Evolutionary conservation across 768 basidiomycete species (phyloP).

Genomic region (Arthromyces matolae): DNA sequence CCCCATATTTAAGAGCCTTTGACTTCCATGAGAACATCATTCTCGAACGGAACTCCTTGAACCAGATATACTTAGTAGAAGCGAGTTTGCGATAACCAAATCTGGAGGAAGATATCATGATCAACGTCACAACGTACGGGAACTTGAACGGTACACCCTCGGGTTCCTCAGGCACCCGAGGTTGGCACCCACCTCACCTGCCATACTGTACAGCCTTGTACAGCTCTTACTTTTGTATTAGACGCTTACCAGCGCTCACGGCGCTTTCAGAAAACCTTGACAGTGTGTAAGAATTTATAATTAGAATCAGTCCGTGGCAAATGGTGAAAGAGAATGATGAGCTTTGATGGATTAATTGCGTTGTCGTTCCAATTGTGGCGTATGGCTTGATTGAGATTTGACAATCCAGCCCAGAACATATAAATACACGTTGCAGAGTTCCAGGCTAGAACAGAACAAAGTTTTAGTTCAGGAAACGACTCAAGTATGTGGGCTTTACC

Average conservation of each 20-base stretch:
- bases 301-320: no score
- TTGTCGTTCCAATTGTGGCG: slow-evolving; percentile 62
- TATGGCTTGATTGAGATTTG: slow-evolving; percentile 61
- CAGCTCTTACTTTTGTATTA: no score
- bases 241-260: no score
- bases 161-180: no score
- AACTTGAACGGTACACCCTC: no score
- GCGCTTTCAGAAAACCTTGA: no score
- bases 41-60: slow-evolving; percentile 1
- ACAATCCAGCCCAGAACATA: slow-evolving; percentile 63
- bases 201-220: no score
- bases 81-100: slow-evolving; percentile 21
- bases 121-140: no score
- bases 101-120: slow-evolving; percentile 11
- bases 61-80: slow-evolving; percentile 24
- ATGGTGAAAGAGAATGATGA: no score
- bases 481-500: slow-evolving; percentile 17
- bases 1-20: slow-evolving; percentile 35
- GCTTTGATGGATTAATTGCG: slow-evolving; percentile 47
- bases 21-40: slow-evolving; percentile 24
- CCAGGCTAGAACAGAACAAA: slow-evolving; percentile 7
- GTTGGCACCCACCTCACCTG: no score
- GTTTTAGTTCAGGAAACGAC: background rate
- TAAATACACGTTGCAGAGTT: slow-evolving; percentile 56
- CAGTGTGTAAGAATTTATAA: no score